Evolutionary conservation across 1,284 basidiomycete genomes (phyloP).

Genomic region (Ustilago hordei): DNA sequence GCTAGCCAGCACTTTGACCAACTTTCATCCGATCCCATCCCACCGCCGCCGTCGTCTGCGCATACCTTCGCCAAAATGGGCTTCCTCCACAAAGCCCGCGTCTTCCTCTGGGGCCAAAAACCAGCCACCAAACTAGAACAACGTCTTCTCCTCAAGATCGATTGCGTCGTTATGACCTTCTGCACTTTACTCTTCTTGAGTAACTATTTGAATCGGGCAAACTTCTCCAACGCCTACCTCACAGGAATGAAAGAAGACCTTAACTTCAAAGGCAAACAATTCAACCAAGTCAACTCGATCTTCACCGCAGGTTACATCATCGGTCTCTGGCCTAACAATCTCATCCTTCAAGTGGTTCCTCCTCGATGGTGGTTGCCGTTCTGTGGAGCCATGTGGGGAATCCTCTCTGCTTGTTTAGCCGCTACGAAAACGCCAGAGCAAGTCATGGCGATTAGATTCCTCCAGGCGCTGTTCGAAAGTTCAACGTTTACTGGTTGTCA

Average conservation of each 20-base stretch:
- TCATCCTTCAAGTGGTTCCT: constrained; percentile 63
- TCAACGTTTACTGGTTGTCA: constrained; percentile 72
- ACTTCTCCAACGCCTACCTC: constrained; percentile 73
- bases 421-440: constrained; percentile 66
- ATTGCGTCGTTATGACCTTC: constrained; percentile 55
- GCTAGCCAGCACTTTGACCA: not conserved
- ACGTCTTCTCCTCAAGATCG: constrained; percentile 50
- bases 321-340: constrained; percentile 61
- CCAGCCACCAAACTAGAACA: constrained; percentile 44
- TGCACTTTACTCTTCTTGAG: constrained; percentile 42
- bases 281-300: constrained; percentile 74
- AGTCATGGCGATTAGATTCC: constrained; percentile 79
- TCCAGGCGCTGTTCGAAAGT: constrained; percentile 79
- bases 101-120: constrained; percentile 47
- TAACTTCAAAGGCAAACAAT: constrained; percentile 77
- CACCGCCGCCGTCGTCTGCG: not conserved
- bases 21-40: not conserved
- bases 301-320: constrained; percentile 68
- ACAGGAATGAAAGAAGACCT: constrained; percentile 86
- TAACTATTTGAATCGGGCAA: constrained; percentile 56
- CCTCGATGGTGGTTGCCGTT: constrained; percentile 58
- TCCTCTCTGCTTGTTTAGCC: constrained; percentile 43
- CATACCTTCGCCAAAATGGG: constrained; percentile 28
- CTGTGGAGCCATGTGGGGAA: constrained; percentile 60
- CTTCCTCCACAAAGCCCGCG: constrained; percentile 28